phyloP scores from a whole-genome alignment of 768 basidiomycete genomes.

The Gyrodon lividus region DNA sequence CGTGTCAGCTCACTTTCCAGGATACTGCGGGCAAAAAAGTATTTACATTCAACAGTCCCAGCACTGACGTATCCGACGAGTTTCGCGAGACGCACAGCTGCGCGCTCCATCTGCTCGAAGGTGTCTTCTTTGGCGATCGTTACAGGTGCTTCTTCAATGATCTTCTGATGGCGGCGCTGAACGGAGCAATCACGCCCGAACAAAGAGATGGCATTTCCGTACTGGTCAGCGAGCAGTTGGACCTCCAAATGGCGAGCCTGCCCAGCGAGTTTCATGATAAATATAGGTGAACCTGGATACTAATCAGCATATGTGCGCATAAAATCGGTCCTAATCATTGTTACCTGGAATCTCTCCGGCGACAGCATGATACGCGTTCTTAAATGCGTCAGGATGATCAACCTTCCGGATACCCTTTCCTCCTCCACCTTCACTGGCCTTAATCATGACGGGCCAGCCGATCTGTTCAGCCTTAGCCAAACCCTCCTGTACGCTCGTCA shows the following conservation, averaged over 20 bases:
- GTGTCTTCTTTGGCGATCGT: constrained; percentile 91
- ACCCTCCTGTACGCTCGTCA: constrained; percentile 85
- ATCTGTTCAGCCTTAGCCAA: constrained; percentile 80
- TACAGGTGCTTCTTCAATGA: constrained; percentile 99
- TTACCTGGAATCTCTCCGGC: constrained; percentile 94
- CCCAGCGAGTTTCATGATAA: constrained; percentile 99
- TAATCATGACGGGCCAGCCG: constrained; percentile 99
- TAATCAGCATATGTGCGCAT: constrained; percentile 8
- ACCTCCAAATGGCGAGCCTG: constrained; percentile 98
- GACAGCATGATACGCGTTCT: constrained; percentile 92
- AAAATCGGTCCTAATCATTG: constrained; percentile 14
- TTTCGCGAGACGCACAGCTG: constrained; percentile 98
- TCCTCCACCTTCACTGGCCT: constrained; percentile 98
- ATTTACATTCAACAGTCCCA: constrained; percentile 94
- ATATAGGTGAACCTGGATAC: constrained; percentile 85
- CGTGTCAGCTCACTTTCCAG: constrained; percentile 1
- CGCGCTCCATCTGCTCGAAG: constrained; percentile 98
- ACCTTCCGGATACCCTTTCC: constrained; percentile 99
- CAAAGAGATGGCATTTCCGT: constrained; percentile 97
- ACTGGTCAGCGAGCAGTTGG: constrained; percentile 97
- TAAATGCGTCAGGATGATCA: constrained; percentile 81
- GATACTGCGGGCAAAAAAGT: not conserved
- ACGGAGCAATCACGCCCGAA: constrained; percentile 99
- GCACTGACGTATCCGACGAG: constrained; percentile 99
- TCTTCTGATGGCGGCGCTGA: constrained; percentile 98